Conservation (phyloP, 2,329 filamentous ascomycete genomes). For the Hawksworthiomyces lignivorus region DNA sequence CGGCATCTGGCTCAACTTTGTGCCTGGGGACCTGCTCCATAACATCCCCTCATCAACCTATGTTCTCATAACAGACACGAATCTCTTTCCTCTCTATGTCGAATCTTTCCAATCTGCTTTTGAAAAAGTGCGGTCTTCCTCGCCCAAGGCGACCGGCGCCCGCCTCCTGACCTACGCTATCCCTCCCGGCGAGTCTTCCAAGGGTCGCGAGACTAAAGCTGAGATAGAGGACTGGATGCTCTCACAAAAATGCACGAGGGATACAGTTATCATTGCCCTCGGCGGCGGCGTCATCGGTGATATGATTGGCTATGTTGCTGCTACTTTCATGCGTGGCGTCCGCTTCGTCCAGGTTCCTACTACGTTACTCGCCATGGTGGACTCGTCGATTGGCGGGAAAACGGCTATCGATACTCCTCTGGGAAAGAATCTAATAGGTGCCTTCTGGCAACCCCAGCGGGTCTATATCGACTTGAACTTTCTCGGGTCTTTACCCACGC, state of each 20-base stretch:
- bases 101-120: constrained; percentile 67
- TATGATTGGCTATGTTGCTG: constrained; percentile 94
- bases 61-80: constrained; percentile 93
- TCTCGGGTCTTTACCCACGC: constrained; percentile 77
- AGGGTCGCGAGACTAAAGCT: constrained; percentile 86
- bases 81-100: constrained; percentile 73
- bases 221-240: constrained; percentile 98
- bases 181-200: constrained; percentile 86
- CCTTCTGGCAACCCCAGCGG: constrained; percentile 91
- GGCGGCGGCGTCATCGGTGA: constrained; percentile 97
- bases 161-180: constrained; percentile 81
- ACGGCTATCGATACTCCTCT: constrained; percentile 94
- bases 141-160: constrained; percentile 25
- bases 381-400: constrained; percentile 97
- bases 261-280: constrained; percentile 89
- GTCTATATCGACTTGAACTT: constrained; percentile 94
- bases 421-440: constrained; percentile 91
- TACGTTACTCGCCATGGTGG: constrained; percentile 91
- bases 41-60: constrained; percentile 83
- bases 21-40: constrained; percentile 70
- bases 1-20: constrained; percentile 76
- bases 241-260: constrained; percentile 83
- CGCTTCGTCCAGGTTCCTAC: constrained; percentile 96
- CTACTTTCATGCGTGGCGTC: constrained; percentile 97
- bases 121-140: constrained; percentile 32